A percentile compares a stretch with the other conserved stretches of the same genome.
Evolutionary conservation across 2,329 filamentous ascomycete species (phyloP).

Genomic region (Gnomoniopsis sp.): DNA sequence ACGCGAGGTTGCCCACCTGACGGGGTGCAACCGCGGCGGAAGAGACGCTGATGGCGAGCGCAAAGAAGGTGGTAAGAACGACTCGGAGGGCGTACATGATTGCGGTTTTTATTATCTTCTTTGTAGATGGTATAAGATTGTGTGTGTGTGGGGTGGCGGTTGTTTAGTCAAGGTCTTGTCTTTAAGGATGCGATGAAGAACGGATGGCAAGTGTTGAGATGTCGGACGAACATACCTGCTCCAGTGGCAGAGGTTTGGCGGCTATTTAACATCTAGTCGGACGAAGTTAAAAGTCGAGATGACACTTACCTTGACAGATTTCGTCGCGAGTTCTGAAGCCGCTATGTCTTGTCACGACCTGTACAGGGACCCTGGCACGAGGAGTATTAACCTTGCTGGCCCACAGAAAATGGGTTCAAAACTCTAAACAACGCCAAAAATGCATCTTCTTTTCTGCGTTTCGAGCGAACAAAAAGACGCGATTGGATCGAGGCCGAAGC

Average conservation of each 20-base stretch:
- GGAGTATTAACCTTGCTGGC: background rate
- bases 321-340: background rate
- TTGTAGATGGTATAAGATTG: background rate
- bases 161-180: background rate
- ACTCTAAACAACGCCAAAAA: background rate
- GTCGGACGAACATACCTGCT: background rate
- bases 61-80: slow-evolving; percentile 2
- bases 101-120: background rate
- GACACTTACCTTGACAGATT: too few relatives aligned
- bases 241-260: background rate
- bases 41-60: background rate
- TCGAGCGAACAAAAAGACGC: background rate
- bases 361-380: background rate
- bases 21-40: background rate
- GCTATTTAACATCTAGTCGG: background rate
- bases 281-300: background rate
- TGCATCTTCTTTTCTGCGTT: background rate
- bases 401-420: background rate
- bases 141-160: too few relatives aligned
- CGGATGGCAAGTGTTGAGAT: background rate
- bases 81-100: background rate
- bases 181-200: background rate
- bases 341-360: background rate
- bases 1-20: background rate
- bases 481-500: background rate